Conservation (phyloP, 2,329 filamentous ascomycete genomes). For the Aspergillus awamori region DNA sequence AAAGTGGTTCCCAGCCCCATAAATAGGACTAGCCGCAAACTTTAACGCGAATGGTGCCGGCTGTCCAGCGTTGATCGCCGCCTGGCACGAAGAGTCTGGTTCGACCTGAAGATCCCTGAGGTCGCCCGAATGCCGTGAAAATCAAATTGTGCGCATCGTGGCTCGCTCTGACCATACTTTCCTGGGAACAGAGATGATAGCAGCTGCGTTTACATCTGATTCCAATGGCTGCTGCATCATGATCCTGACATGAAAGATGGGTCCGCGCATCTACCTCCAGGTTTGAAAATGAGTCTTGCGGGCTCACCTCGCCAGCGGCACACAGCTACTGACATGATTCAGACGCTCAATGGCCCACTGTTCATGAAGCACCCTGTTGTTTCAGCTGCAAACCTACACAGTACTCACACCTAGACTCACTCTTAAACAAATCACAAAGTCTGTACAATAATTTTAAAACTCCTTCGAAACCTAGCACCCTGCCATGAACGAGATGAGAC, state of each 20-base stretch:
- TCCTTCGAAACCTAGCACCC: neutral
- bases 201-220: neutral
- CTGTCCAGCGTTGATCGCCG: neutral
- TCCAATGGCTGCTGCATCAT: neutral
- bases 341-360: neutral
- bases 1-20: neutral
- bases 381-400: neutral
- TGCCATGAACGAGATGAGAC: neutral
- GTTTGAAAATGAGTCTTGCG: neutral
- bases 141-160: neutral
- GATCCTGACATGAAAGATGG: neutral
- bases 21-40: neutral
- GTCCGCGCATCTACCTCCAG: neutral
- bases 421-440: neutral
- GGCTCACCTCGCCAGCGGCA: neutral
- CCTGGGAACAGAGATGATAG: neutral
- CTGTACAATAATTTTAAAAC: neutral
- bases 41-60: neutral
- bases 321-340: neutral
- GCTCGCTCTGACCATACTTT: neutral
- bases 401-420: neutral
- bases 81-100: neutral
- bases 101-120: neutral
- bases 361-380: constrained; percentile 1
- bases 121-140: neutral